Conservation (phyloP, 1,284 basidiomycete species). For the Austroboletus niveus region DNA sequence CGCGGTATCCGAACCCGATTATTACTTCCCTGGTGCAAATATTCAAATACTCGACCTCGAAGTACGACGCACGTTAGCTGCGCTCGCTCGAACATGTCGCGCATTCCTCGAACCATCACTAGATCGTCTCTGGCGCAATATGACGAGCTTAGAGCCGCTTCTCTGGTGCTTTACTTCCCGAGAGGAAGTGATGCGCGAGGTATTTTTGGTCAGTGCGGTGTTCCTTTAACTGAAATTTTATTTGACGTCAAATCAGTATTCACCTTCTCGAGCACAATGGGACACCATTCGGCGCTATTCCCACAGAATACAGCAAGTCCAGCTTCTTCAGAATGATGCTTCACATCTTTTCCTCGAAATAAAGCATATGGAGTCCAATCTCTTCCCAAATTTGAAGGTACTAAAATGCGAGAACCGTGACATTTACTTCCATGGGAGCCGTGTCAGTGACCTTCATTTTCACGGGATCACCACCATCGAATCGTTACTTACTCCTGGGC, state of each 20-base stretch:
- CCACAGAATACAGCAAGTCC: no score
- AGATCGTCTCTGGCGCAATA: slow-evolving; percentile 1
- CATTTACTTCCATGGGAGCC: no score
- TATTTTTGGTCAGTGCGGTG: background rate
- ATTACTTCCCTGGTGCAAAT: background rate
- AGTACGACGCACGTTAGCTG: background rate
- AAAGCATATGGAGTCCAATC: no score
- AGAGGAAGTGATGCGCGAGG: no score
- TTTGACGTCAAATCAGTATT: background rate
- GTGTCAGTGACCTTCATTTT: no score
- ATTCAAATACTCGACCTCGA: background rate
- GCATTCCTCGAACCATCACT: background rate
- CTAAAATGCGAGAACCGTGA: no score
- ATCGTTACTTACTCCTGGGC: background rate
- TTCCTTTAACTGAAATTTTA: background rate
- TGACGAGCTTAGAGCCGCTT: background rate
- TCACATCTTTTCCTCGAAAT: no score
- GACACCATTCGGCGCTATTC: no score
- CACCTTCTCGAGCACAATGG: background rate
- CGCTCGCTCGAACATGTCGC: slow-evolving; percentile 1
- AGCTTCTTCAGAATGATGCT: no score
- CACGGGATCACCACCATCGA: no score
- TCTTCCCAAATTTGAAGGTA: no score
- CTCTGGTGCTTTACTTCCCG: background rate
- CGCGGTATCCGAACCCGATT: background rate